Evolutionary conservation across 805 yeast species (phyloP), one percentile per base, ranked within the genome.

Genomic region (Candida railenensis): DNA sequence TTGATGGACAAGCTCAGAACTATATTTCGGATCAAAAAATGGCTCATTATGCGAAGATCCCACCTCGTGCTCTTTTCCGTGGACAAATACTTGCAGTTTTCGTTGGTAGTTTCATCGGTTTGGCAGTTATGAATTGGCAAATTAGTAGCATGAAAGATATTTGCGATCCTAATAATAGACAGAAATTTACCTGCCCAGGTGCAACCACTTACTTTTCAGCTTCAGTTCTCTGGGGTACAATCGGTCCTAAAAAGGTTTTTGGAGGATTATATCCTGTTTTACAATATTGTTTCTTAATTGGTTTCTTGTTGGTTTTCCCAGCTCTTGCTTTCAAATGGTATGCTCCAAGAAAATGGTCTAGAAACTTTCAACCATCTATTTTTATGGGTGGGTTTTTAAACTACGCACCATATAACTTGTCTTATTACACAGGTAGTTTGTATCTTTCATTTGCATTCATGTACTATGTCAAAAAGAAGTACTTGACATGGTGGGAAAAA

Each of bases 401-500:
- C 11, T 63, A 63, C 48, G 79, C 66, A 46, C 81, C 82, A 19
- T 76, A 74, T 52, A 75, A 76, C 53, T 55, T 77, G 45, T 54
- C 66, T 49, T 66, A 65, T 52, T 59, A 59, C 32, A 85, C 87
- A 1, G 78, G 81, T 9, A 80, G 85, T 47, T 73, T 85, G 54
- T 68, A 69, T 53, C 40, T 75, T 22, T 82, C 84, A 2, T 67
- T 68, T 47, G 43, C 69, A 3, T 83, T 82, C 62, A 80, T 78
- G 59, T 76, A 68, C 62, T 73, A 68, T 55, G 60, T 80, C 54
- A 73, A 74, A 53, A 63, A 66, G 43, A 61, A 65, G 51, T 75
- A 72, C 59, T 56, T 68, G 44, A 59, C 71, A 20, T 74, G 84
- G 85, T 83, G 84, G 89, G 78, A 81, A 32, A 83, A 82, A 61